Evolutionary conservation across 495 filamentous ascomycete species (phyloP).

Genomic region (Neurospora intermedia): DNA sequence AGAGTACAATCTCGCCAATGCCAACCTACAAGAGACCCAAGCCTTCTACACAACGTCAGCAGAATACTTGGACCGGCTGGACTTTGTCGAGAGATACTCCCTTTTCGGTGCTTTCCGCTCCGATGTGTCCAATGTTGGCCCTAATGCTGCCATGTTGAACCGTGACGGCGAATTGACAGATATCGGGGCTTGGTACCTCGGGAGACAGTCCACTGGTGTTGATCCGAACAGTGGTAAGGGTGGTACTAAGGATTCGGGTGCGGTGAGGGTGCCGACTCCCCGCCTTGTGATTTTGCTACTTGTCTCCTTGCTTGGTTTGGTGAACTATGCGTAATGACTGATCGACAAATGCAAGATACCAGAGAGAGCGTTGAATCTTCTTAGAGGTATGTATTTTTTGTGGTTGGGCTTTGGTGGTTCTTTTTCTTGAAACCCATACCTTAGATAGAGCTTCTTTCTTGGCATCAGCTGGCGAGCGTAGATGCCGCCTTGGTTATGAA

Average conservation of each 20-base stretch:
- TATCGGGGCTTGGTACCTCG: conserved; percentile 67
- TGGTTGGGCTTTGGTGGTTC: not conserved
- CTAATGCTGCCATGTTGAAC: conserved; percentile 55
- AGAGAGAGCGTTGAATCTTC: not conserved
- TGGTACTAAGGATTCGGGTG: not conserved
- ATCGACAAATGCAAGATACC: not conserved
- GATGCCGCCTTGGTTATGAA: not conserved
- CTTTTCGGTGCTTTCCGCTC: conserved; percentile 66
- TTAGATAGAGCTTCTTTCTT: not conserved
- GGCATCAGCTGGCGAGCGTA: not conserved
- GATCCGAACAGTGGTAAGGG: conserved; percentile 14
- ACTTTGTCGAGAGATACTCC: conserved; percentile 52
- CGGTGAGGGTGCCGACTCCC: not conserved
- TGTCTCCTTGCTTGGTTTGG: not conserved
- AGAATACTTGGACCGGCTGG: conserved; percentile 53
- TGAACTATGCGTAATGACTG: not conserved
- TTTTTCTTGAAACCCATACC: not conserved
- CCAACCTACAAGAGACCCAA: conserved; percentile 45
- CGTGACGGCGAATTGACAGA: conserved; percentile 52
- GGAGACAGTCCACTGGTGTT: conserved; percentile 39
- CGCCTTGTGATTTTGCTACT: not conserved
- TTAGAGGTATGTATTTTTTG: not conserved
- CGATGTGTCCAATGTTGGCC: conserved; percentile 54
- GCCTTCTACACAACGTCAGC: conserved; percentile 51
- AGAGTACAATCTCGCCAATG: conserved; percentile 49